A percentile compares a stretch with the other conserved stretches of the same genome.
Evolutionary conservation across 371 early-diverging fungal genomes (phyloP).

Genomic region (Zychaea mexicana): DNA sequence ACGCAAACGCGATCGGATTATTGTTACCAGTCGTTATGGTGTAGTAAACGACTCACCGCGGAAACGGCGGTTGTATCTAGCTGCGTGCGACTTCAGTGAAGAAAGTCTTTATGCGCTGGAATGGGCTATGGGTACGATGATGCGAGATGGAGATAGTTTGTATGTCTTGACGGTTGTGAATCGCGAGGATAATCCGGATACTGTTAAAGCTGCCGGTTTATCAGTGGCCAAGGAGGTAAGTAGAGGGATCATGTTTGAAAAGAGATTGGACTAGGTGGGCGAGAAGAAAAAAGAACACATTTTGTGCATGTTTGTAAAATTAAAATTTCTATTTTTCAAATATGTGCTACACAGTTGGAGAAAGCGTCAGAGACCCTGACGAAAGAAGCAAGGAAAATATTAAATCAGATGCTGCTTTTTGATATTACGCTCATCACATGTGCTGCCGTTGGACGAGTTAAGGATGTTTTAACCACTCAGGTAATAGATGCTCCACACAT

Average conservation of each 20-base stretch:
- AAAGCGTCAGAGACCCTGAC: constrained; percentile 12
- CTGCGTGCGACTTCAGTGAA: constrained; percentile 49
- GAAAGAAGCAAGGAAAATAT: constrained; percentile 25
- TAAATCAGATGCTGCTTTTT: constrained; percentile 44
- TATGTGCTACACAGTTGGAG: neutral
- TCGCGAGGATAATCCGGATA: constrained; percentile 26
- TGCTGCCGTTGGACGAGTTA: constrained; percentile 54
- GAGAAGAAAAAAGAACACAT: too few relatives aligned
- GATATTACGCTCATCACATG: constrained; percentile 51
- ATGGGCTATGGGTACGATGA: constrained; percentile 61
- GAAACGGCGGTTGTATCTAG: constrained; percentile 29
- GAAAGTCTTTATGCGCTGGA: constrained; percentile 51
- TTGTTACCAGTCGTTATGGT: constrained; percentile 29
- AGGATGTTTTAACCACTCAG: constrained; percentile 41
- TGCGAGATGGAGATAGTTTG: constrained; percentile 57
- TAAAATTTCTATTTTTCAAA: neutral
- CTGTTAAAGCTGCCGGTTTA: neutral
- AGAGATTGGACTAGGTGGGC: too few relatives aligned
- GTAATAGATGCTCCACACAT: constrained; percentile 14
- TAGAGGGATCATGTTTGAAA: too few relatives aligned
- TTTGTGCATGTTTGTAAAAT: too few relatives aligned
- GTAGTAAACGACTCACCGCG: constrained; percentile 3
- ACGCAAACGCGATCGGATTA: constrained; percentile 22
- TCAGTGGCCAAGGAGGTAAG: neutral
- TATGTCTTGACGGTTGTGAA: constrained; percentile 52